Percentiles rank a stretch among this genome's conserved stretches.
Conservation (phyloP, 129 eudicot species). For the Gnaphalium uliginosum region DNA sequence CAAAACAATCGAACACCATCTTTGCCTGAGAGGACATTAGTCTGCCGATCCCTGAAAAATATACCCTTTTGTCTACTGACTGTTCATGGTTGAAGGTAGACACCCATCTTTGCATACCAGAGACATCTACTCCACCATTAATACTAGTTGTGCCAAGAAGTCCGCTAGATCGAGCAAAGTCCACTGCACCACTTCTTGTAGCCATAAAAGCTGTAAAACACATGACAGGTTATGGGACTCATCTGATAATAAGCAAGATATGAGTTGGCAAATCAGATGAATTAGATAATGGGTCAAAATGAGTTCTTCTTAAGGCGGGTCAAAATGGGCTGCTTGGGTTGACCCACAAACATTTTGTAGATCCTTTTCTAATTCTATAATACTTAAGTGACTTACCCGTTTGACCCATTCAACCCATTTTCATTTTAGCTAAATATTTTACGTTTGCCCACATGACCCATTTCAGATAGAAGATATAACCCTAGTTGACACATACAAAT, state of each 20-base stretch:
- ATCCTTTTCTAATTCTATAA: no score
- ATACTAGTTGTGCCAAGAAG: constrained; percentile 36
- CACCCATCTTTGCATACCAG: constrained; percentile 47
- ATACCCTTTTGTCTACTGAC: constrained; percentile 36
- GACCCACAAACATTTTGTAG: not conserved
- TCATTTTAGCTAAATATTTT: not conserved
- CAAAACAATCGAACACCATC: constrained; percentile 36
- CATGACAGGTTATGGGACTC: constrained; percentile 1
- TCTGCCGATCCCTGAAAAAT: constrained; percentile 41
- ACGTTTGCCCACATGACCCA: not conserved
- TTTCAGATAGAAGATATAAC: not conserved
- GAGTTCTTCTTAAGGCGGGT: not conserved
- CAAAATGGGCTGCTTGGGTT: not conserved
- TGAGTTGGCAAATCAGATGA: not conserved
- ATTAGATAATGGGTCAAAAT: no score
- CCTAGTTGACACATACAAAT: not conserved
- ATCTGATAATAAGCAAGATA: not conserved
- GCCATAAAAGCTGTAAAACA: constrained; percentile 53
- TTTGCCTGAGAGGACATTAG: constrained; percentile 50
- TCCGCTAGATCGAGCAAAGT: constrained; percentile 45
- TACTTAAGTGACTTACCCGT: not conserved
- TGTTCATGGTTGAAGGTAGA: constrained; percentile 43
- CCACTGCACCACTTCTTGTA: constrained; percentile 57
- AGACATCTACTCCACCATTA: constrained; percentile 32
- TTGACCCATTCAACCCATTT: not conserved